Base-by-base conservation (phyloP, 768 basidiomycete species). In the Wakefieldia striispora region DNA sequence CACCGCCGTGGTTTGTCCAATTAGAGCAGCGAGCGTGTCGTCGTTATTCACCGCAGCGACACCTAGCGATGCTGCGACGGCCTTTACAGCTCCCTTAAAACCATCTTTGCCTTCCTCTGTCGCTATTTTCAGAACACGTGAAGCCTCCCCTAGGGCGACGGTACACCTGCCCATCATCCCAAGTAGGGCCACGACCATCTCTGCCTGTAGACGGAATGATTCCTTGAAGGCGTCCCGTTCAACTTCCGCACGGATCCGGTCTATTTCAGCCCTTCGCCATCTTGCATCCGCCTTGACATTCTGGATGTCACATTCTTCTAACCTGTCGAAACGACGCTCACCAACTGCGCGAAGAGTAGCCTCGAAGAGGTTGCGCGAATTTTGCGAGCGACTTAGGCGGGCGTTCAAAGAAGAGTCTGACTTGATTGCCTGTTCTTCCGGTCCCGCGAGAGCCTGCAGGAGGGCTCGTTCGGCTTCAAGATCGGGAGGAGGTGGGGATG, bases 121-220 rank as follows among this genome's bases (percentile, higher is more conserved):
- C 47, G 64, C 82, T 36, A 50, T 69, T 51, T 51, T 69, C 65
- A 63, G 80, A 66, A 49, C 75, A 70, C 63, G 63, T 24, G 74
- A 72, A 16, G 76, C 73, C 50, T 91, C 86, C 12, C 77, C 81
- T 24, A 91, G 73, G 65, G 84, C 77, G 40, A 85, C 79, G 4
- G 85, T 90, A 61, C 86, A 88, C 55, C 88, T 75, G 33, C 88
- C 88, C 19, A 94, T 74, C 77, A 92, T 83, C 13, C 90, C 88
- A 24, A 91, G 70, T n/a, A 93, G 75, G 53, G 75, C 75, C 23
- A 91, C 81, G 51, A 89, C 71, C 31, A 84, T 72, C 58, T 79
- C 77, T 2, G 85, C 79, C 71, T 93, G 86, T 48, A 79, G 76
- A 29, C 71, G 72, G 16, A 88, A 75, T 5, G 84, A 81, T 36